Evolutionary conservation across 2,329 filamentous ascomycete genomes (phyloP).

Genomic region (Sphaerostilbella broomeana): DNA sequence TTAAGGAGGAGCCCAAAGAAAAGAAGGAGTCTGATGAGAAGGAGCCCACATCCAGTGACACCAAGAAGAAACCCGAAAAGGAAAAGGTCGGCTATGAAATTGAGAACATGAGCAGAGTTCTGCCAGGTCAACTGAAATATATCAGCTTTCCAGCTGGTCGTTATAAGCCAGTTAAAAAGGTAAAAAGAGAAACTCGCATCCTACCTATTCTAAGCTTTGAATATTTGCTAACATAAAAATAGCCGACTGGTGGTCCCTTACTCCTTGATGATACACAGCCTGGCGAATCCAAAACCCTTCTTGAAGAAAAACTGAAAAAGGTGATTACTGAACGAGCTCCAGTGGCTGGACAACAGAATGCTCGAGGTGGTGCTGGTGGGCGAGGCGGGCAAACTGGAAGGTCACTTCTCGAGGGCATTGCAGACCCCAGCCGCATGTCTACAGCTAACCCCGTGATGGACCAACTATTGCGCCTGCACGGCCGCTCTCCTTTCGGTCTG

Average conservation of each 20-base stretch:
- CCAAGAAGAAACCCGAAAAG: constrained; percentile 88
- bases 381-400: constrained; percentile 28
- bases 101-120: constrained; percentile 92
- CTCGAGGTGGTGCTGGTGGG: constrained; percentile 25
- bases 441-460: constrained; percentile 32
- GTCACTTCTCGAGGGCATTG: constrained; percentile 31
- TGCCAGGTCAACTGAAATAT: constrained; percentile 89
- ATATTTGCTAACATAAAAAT: constrained; percentile 18
- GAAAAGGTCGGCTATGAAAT: constrained; percentile 96
- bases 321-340: constrained; percentile 56
- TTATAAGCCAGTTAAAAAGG: constrained; percentile 87
- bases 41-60: constrained; percentile 47
- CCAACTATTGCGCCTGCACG: constrained; percentile 37
- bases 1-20: constrained; percentile 41
- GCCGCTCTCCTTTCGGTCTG: constrained; percentile 27
- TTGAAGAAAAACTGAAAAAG: constrained; percentile 93
- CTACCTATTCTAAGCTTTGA: neutral
- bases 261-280: constrained; percentile 82
- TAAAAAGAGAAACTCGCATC: too few species aligned
- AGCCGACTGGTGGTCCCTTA: constrained; percentile 91
- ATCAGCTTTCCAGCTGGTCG: constrained; percentile 86
- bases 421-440: constrained; percentile 26
- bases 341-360: constrained; percentile 38
- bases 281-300: constrained; percentile 67
- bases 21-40: constrained; percentile 58